Conservation (phyloP, 1,284 basidiomycete genomes). For the Golubevia pallescens region DNA sequence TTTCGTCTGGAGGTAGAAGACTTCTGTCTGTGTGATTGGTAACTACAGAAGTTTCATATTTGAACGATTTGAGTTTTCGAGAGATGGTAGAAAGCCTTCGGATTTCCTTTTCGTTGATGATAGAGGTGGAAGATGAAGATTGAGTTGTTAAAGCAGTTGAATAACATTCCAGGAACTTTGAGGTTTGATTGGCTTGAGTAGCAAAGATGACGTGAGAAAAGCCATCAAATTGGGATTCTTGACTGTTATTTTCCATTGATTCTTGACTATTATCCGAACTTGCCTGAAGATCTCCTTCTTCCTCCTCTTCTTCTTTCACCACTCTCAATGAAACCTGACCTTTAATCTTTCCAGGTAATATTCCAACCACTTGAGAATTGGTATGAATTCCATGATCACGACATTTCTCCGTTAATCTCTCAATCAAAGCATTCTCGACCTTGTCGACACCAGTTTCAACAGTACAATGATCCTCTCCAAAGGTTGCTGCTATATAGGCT, state of each 20-base stretch:
- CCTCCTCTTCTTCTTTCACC: conserved; percentile 5
- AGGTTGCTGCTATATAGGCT: conserved; percentile 43
- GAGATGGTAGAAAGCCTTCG: background rate
- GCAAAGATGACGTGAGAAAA: conserved; percentile 43
- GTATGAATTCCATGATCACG: background rate
- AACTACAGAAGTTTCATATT: conserved; percentile 29
- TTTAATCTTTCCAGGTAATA: background rate
- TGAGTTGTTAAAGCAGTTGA: background rate
- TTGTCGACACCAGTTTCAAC: conserved; percentile 39
- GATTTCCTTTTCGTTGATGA: background rate
- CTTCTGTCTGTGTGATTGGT: conserved; percentile 39
- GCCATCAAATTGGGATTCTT: conserved; percentile 16
- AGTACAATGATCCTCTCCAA: conserved; percentile 38
- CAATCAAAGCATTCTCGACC: conserved; percentile 31
- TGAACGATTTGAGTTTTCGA: conserved; percentile 8
- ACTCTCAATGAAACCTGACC: background rate
- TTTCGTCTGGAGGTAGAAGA: conserved; percentile 16
- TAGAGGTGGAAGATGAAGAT: too few species aligned
- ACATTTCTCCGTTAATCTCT: background rate
- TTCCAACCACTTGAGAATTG: background rate
- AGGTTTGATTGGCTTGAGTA: conserved; percentile 41
- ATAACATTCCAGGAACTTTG: conserved; percentile 25
- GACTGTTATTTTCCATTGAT: too few species aligned
- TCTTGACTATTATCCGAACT: too few species aligned
- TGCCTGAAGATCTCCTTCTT: background rate